A percentile compares a stretch with the other conserved stretches of the same genome.
phyloP scores from a whole-genome alignment of 2,329 filamentous ascomycete genomes.

The Chrysoporthe puriensis region DNA sequence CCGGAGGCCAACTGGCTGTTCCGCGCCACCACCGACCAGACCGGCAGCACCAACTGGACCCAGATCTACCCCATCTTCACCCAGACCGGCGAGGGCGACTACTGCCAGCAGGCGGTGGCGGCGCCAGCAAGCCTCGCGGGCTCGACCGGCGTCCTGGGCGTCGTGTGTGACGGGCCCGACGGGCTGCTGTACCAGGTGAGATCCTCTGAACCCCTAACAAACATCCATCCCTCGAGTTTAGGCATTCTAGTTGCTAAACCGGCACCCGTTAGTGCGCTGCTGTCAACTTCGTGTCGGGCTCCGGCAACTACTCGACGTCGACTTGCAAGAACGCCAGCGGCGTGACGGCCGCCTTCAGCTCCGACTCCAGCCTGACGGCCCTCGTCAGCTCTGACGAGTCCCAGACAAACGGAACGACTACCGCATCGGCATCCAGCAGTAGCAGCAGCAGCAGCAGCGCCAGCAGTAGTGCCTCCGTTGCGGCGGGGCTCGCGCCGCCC shows the following conservation, averaged over 20 bases:
- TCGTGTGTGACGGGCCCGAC: conserved; percentile 57
- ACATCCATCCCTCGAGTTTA: not conserved
- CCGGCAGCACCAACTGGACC: conserved; percentile 55
- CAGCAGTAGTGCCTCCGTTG: conserved; percentile 14
- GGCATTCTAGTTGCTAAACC: not conserved
- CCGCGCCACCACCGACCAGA: conserved; percentile 58
- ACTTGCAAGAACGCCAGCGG: conserved; percentile 45
- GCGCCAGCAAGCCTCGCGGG: conserved; percentile 56
- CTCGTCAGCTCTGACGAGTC: conserved; percentile 35
- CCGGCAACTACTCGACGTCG: conserved; percentile 33
- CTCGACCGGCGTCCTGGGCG: conserved; percentile 56
- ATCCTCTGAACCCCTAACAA: not conserved
- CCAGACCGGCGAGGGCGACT: conserved; percentile 58
- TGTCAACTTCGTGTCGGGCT: conserved; percentile 57
- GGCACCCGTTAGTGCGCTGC: conserved; percentile 50
- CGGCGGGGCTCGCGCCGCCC: conserved; percentile 18
- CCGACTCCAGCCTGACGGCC: conserved; percentile 38
- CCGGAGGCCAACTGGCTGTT: conserved; percentile 59
- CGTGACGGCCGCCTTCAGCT: conserved; percentile 38
- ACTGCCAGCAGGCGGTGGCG: conserved; percentile 55
- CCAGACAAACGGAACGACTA: conserved; percentile 32
- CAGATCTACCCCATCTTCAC: conserved; percentile 56
- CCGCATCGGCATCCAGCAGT: conserved; percentile 28
- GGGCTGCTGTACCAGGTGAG: conserved; percentile 61
- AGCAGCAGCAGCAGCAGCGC: conserved; percentile 11